Evolutionary conservation across 306 rosid species (phyloP), one percentile per base, ranked within the genome.

Genomic region (Potentilla sterilis): DNA sequence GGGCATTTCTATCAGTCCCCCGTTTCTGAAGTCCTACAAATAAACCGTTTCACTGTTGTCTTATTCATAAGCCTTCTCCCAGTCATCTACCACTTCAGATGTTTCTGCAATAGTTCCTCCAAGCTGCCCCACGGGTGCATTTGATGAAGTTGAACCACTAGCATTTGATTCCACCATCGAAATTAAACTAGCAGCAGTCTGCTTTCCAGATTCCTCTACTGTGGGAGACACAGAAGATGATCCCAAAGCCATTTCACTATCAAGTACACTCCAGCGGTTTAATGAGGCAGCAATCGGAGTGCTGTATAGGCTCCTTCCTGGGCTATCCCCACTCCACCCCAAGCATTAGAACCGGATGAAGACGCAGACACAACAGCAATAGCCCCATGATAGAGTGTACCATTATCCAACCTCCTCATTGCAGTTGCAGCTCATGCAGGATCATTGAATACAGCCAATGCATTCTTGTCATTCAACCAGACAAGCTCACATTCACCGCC

Each of bases 351-450:
- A 67, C 77, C 86, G 0, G 86, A 80, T 59, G 93, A 80, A 7
- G 88, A 79, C 1, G 47, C 73, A 1, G 83, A 83, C 24, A 66
- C 82, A 77, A 79, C 80, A 64, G 77, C 63, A 74, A 87, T 81
- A 84, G 94, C 98, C 14, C 98, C 98, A 18, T 84, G 88, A 81
- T 93, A 93, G n/a, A 81, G 82, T 57, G 92, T 62, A 40, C 90
- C 96, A 18, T 93, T 89, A 87, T 93, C 98, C 89, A 93, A 83
- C 85, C 98, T 89, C 84, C 98, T 91, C 97, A 91, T 88, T 4
- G 98, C 98, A 52, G 98, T 93, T 54, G 96, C 98, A 7, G 98
- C 97, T 76, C 98, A 85, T 35, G 90, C 96, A 72, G 98, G 96
- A 86, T 93, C 98, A 3, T 83, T 80, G 62, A 93, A 93, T 37